Percentiles rank a stretch among this genome's conserved stretches.
Evolutionary conservation across 2,329 filamentous ascomycete genomes (phyloP).

Genomic region (Xylaria sp.): DNA sequence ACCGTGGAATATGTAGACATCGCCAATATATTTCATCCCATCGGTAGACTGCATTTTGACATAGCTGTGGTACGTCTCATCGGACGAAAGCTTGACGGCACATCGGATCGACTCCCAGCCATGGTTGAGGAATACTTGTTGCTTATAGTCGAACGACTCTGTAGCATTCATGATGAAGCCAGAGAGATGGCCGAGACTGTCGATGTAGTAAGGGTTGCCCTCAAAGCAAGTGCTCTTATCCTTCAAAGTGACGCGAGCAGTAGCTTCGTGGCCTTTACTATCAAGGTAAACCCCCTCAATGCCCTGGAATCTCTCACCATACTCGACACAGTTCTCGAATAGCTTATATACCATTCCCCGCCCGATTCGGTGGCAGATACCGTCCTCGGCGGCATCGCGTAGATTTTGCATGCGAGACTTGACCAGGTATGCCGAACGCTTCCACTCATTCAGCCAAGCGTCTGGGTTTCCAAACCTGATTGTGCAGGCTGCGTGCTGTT

Average conservation of each 20-base stretch:
- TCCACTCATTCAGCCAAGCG: constrained; percentile 15
- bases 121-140: constrained; percentile 8
- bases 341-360: constrained; percentile 24
- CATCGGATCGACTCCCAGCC: constrained; percentile 22
- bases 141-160: background rate
- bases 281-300: constrained; percentile 21
- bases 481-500: constrained; percentile 14
- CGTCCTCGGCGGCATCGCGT: constrained; percentile 1
- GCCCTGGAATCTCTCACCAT: constrained; percentile 16
- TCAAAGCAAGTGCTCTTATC: constrained; percentile 9
- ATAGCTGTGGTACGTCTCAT: constrained; percentile 22
- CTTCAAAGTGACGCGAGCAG: constrained; percentile 11
- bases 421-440: constrained; percentile 2
- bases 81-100: constrained; percentile 7
- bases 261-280: constrained; percentile 21
- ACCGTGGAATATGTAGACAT: constrained; percentile 17
- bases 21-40: constrained; percentile 15
- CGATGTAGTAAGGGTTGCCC: constrained; percentile 15
- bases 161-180: constrained; percentile 27
- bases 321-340: constrained; percentile 20
- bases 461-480: constrained; percentile 14
- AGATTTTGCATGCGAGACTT: constrained; percentile 20
- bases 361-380: constrained; percentile 11
- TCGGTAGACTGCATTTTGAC: constrained; percentile 22
- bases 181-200: constrained; percentile 16